Evolutionary conservation across 1,139 yeast species (phyloP).

Genomic region (Kodamaea arcana): DNA sequence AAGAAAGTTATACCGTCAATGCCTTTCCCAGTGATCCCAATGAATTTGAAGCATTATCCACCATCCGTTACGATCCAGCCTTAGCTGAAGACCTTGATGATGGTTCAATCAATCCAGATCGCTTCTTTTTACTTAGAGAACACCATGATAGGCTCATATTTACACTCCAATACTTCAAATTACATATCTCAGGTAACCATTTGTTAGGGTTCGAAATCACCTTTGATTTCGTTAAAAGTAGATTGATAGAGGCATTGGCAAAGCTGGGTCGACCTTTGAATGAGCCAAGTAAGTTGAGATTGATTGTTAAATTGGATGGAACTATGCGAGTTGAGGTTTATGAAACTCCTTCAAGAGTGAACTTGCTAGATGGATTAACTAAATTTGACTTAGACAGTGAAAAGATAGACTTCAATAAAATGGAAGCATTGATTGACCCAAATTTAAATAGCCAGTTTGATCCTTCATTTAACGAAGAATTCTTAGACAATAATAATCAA

Average conservation of each 20-base stretch:
- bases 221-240: conserved; percentile 36
- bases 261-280: conserved; percentile 22
- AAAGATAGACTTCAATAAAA: too few relatives aligned
- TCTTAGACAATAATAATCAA: too few relatives aligned
- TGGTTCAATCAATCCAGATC: conserved; percentile 8
- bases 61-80: conserved; percentile 69
- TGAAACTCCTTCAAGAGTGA: conserved; percentile 29
- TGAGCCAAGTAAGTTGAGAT: conserved; percentile 55
- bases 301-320: conserved; percentile 49
- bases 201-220: conserved; percentile 32
- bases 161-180: conserved; percentile 51
- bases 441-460: too few relatives aligned
- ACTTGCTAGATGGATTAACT: conserved; percentile 44
- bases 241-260: conserved; percentile 42
- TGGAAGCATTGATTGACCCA: too few relatives aligned
- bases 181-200: conserved; percentile 4
- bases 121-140: conserved; percentile 60
- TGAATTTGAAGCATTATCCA: conserved; percentile 56
- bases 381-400: conserved; percentile 14
- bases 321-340: conserved; percentile 49
- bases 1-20: conserved; percentile 15
- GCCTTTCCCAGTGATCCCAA: conserved; percentile 17
- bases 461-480: too few relatives aligned
- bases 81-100: neutral
- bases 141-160: conserved; percentile 60